phyloP scores from a whole-genome alignment of 129 eudicot species.

The Flaveria robusta region DNA sequence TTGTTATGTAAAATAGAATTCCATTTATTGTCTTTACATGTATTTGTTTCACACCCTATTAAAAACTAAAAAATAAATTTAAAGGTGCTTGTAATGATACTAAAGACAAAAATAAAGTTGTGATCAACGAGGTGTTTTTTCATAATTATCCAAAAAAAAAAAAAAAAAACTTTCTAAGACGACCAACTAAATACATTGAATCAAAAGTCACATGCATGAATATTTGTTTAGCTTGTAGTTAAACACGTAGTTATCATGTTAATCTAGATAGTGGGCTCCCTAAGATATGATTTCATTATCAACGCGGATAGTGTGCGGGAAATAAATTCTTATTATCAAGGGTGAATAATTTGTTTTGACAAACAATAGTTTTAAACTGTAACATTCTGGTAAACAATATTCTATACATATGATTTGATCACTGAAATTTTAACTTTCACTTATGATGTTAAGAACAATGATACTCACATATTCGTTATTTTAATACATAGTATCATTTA shows the following conservation, averaged over 20 bases:
- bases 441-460: no score
- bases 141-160: no score
- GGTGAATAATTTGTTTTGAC: no score
- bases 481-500: no score
- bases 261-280: neutral
- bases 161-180: neutral
- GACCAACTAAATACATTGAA: neutral
- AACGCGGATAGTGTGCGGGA: neutral
- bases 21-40: neutral
- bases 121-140: neutral
- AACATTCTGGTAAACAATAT: no score
- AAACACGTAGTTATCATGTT: conserved; percentile 5
- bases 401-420: no score
- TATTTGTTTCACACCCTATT: neutral
- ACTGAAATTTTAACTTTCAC: no score
- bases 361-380: no score
- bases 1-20: neutral
- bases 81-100: conserved; percentile 10
- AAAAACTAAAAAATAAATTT: neutral
- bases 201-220: conserved; percentile 7
- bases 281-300: conserved; percentile 2
- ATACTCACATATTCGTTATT: no score
- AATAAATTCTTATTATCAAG: no score
- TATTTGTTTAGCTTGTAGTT: neutral
- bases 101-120: conserved; percentile 6